Conservation (phyloP, 1,284 basidiomycete species). For the Cryptococcus jaspeensis region DNA sequence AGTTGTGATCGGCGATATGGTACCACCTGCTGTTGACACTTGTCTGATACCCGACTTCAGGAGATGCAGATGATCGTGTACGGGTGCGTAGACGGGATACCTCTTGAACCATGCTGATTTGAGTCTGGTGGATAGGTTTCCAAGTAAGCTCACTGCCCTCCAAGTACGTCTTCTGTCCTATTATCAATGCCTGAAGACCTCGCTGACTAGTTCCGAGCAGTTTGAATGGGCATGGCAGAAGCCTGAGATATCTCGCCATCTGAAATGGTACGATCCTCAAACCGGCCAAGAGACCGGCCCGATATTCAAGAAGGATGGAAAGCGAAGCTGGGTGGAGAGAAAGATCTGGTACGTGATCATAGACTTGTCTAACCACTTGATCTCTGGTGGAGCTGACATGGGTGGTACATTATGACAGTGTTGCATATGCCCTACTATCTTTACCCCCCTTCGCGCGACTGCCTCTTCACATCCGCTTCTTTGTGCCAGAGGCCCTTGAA, state of each 20-base stretch:
- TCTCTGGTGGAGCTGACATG: neutral
- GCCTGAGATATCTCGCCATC: slow-evolving; percentile 55
- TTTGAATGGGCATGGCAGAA: slow-evolving; percentile 96
- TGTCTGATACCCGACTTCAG: slow-evolving; percentile 12
- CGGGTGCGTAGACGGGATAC: slow-evolving; percentile 45
- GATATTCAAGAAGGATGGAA: slow-evolving; percentile 41
- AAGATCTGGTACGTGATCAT: slow-evolving; percentile 38
- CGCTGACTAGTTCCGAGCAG: slow-evolving; percentile 47
- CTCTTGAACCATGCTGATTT: slow-evolving; percentile 3
- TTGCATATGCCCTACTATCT: slow-evolving; percentile 42
- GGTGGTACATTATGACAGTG: slow-evolving; percentile 21
- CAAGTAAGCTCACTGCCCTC: slow-evolving; percentile 76
- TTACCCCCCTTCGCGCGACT: slow-evolving; percentile 32
- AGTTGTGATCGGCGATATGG: neutral
- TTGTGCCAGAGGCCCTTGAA: slow-evolving; percentile 57
- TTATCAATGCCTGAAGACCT: neutral
- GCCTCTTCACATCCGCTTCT: slow-evolving; percentile 61
- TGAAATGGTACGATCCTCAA: slow-evolving; percentile 25
- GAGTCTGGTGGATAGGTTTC: slow-evolving; percentile 59
- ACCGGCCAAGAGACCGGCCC: slow-evolving; percentile 11
- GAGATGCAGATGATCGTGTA: slow-evolving; percentile 82
- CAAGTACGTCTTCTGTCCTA: slow-evolving; percentile 33
- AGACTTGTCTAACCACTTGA: neutral
- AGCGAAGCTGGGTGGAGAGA: slow-evolving; percentile 37
- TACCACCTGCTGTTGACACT: neutral